Conservation (phyloP, 2,329 filamentous ascomycete genomes). For the Fusarium mundagurra region DNA sequence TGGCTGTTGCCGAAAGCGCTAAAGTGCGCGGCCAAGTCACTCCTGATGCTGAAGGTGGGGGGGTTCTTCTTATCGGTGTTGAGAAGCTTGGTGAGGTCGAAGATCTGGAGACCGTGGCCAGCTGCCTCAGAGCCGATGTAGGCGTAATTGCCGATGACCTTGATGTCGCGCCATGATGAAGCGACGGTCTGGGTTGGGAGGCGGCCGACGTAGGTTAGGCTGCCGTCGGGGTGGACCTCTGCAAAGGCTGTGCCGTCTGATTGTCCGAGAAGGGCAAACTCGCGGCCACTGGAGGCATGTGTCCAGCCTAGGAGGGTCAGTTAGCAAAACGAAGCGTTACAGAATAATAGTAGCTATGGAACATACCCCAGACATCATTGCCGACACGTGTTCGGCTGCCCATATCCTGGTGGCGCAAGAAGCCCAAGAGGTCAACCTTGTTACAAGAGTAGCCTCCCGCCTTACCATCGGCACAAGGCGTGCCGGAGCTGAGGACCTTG, state of each 20-base stretch:
- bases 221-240: background rate
- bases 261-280: conserved; percentile 9
- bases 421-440: background rate
- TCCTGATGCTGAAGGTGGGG: background rate
- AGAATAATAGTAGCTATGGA: fast-evolving
- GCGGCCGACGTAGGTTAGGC: conserved; percentile 36
- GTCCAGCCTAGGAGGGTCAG: background rate
- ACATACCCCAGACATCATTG: conserved; percentile 7
- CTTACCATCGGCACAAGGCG: background rate
- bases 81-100: conserved; percentile 67
- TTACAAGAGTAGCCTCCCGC: conserved; percentile 2
- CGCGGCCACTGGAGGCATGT: background rate
- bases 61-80: conserved; percentile 20
- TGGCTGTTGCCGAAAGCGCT: conserved; percentile 7
- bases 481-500: background rate
- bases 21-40: background rate
- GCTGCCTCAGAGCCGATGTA: conserved; percentile 55
- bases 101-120: conserved; percentile 69
- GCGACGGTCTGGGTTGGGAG: conserved; percentile 53
- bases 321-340: background rate
- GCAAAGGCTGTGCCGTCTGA: conserved; percentile 9
- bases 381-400: conserved; percentile 3
- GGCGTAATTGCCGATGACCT: conserved; percentile 48
- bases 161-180: conserved; percentile 54
- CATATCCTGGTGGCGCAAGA: conserved; percentile 9